Conservation (phyloP, 805 yeast genomes). For the Kuraishia floccosa region DNA sequence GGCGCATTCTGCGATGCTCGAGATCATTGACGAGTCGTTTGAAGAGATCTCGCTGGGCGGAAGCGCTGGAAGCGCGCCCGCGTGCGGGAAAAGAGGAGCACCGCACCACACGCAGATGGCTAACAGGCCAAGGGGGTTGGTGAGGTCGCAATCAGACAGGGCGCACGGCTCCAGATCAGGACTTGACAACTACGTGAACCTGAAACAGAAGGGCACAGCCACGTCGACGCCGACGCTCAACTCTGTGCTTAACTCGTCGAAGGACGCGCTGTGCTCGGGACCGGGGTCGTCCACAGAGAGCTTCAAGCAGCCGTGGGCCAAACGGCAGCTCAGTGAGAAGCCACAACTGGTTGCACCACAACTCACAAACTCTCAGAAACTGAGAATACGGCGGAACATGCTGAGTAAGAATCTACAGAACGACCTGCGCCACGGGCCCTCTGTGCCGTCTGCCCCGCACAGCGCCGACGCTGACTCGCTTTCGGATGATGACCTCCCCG, state of each 20-base stretch:
- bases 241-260: too few relatives aligned
- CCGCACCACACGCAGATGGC: too few relatives aligned
- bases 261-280: too few relatives aligned
- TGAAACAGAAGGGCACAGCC: too few relatives aligned
- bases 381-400: not conserved
- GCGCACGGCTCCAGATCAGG: too few relatives aligned
- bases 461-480: slow-evolving; percentile 19
- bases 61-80: slow-evolving; percentile 1
- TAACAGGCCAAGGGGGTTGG: not conserved
- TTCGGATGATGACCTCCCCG: slow-evolving; percentile 45
- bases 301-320: too few relatives aligned
- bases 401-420: not conserved
- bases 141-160: not conserved
- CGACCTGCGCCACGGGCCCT: not conserved
- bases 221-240: too few relatives aligned
- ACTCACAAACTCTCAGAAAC: not conserved
- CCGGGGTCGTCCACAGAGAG: too few relatives aligned
- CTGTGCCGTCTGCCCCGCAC: not conserved
- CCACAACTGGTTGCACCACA: too few relatives aligned
- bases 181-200: too few relatives aligned
- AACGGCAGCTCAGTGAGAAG: too few relatives aligned
- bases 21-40: slow-evolving; percentile 21
- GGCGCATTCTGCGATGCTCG: not conserved
- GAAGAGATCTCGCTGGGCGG: slow-evolving; percentile 16
- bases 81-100: not conserved